Percentiles rank a stretch among this genome's conserved stretches.
These are phyloP conservation scores for Amanita thiersii DNA, from an alignment of 768 basidiomycete genomes.

Conservation along the genomic window DNA sequence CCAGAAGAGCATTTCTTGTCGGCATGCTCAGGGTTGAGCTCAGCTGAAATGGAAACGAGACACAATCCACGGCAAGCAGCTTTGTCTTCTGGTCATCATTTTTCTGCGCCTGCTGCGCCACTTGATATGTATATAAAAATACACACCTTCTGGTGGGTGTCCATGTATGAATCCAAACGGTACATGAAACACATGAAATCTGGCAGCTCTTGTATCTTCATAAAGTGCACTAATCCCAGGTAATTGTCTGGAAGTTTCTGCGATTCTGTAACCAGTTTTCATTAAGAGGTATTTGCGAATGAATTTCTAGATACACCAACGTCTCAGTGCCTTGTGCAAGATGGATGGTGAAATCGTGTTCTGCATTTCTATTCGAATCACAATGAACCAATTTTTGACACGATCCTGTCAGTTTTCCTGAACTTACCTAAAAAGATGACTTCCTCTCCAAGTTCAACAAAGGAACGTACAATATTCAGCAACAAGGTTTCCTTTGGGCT, in stretches of 20 bases:
- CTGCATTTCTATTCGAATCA: conserved; percentile 31
- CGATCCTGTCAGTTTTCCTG: not conserved
- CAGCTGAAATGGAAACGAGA: conserved; percentile 61
- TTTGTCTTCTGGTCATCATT: conserved; percentile 33
- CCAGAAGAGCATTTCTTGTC: conserved; percentile 36
- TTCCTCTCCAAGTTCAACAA: conserved; percentile 38
- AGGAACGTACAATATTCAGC: conserved; percentile 37
- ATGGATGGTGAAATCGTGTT: conserved; percentile 31
- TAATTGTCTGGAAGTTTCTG: conserved; percentile 13
- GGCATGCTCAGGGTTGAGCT: conserved; percentile 27
- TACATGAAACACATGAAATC: conserved; percentile 55
- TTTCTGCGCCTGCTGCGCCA: not conserved
- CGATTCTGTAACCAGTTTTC: conserved; percentile 9
- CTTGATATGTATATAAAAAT: conserved; percentile 5
- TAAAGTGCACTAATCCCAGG: conserved; percentile 26
- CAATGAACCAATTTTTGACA: conserved; percentile 4
- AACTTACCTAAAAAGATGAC: conserved; percentile 58
- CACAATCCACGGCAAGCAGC: conserved; percentile 57
- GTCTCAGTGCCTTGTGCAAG: conserved; percentile 18
- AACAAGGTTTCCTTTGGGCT: conserved; percentile 53
- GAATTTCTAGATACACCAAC: conserved; percentile 20
- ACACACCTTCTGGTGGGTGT: conserved; percentile 37
- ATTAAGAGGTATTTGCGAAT: conserved; percentile 11
- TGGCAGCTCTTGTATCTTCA: conserved; percentile 35
- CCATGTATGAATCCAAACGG: conserved; percentile 39